Percentiles rank a stretch among this genome's conserved stretches.
Conservation (phyloP, 139 green algal species). For the Desmodesmus armatus region DNA sequence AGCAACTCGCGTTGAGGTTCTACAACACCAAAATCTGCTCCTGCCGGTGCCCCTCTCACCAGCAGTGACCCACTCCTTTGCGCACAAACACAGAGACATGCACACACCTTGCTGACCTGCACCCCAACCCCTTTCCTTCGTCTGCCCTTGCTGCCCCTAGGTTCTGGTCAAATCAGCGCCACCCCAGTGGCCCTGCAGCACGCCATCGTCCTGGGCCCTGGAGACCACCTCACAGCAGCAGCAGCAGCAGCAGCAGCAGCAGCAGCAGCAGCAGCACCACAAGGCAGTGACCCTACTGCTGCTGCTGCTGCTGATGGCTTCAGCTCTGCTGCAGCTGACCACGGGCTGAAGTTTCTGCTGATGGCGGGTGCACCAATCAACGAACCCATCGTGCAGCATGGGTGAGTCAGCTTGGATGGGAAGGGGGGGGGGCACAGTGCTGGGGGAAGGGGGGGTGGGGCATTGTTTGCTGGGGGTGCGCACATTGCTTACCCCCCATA, state of each 20-base stretch:
- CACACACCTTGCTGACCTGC: too few relatives aligned
- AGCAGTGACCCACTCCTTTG: too few relatives aligned
- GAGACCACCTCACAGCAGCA: constrained; percentile 60
- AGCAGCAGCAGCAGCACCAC: neutral
- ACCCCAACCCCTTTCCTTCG: too few relatives aligned
- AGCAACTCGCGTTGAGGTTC: too few relatives aligned
- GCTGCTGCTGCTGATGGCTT: neutral
- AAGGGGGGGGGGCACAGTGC: neutral
- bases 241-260: constrained; percentile 22
- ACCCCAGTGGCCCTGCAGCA: constrained; percentile 64
- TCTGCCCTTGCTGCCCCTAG: neutral
- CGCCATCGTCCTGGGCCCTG: constrained; percentile 60
- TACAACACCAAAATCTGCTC: too few relatives aligned
- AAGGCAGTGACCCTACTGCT: too few relatives aligned
- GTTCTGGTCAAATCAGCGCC: constrained; percentile 67
- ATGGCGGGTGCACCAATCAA: constrained; percentile 85
- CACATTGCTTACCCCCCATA: too few relatives aligned
- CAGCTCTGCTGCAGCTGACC: neutral
- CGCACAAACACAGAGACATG: too few relatives aligned
- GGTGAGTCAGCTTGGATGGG: constrained; percentile 85
- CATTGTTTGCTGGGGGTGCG: too few relatives aligned
- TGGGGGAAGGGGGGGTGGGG: neutral
- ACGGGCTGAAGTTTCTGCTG: constrained; percentile 84
- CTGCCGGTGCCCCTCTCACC: too few relatives aligned
- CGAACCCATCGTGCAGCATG: constrained; percentile 91